Percentiles rank a stretch among this genome's conserved stretches.
These are phyloP conservation scores for Breviolum minutum DNA, from an alignment of 73 alveolate species.

Conservation along the genomic window DNA sequence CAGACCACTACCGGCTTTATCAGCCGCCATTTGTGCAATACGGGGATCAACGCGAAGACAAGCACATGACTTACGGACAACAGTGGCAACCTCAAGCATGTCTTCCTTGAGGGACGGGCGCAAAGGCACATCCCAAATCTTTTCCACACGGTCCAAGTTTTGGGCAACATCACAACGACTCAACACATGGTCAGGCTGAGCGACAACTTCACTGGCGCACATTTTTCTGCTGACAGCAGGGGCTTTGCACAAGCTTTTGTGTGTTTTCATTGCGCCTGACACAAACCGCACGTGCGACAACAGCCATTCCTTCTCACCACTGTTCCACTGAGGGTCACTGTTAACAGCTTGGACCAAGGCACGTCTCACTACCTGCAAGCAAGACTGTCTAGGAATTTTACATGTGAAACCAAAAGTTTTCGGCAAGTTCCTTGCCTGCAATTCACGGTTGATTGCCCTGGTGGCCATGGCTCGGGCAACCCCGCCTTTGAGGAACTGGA, in stretches of 20 bases:
- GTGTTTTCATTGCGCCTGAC: not conserved
- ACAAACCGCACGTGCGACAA: not conserved
- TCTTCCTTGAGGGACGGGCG: not conserved
- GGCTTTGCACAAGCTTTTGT: not conserved
- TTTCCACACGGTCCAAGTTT: not conserved
- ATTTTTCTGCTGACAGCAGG: not conserved
- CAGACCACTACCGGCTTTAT: not conserved
- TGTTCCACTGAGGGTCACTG: not conserved
- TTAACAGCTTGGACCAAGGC: not conserved
- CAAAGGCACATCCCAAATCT: slow-evolving; percentile 1
- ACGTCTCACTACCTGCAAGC: not conserved
- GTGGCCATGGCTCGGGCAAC: not conserved
- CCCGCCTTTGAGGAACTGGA: not conserved
- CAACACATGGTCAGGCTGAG: not conserved
- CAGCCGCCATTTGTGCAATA: not conserved
- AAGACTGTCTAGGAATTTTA: not conserved
- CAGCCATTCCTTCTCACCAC: not conserved
- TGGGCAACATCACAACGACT: not conserved
- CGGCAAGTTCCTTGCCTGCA: not conserved
- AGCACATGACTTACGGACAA: not conserved
- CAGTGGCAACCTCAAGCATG: not conserved
- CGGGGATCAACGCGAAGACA: not conserved
- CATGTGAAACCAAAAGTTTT: not conserved
- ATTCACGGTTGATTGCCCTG: not conserved
- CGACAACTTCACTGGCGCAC: not conserved